phyloP scores from a whole-genome alignment of 768 basidiomycete genomes.

The Rickenella mellea region DNA sequence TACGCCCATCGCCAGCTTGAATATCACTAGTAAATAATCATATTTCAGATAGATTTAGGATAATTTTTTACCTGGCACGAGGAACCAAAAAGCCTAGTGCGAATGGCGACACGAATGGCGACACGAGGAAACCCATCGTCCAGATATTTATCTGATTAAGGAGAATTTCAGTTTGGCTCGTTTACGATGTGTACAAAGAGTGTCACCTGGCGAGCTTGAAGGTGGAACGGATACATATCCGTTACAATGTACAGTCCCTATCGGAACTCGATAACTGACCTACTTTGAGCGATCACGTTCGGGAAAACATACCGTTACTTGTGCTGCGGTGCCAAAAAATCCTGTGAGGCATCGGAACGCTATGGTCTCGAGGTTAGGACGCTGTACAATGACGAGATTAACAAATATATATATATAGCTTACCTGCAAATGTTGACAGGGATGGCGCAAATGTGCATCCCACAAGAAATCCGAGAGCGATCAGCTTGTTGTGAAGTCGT shows the following conservation, averaged over 20 bases:
- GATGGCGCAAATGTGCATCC: constrained; percentile 51
- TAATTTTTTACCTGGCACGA: constrained; percentile 26
- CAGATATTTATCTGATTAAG: constrained; percentile 47
- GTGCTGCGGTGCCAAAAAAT: constrained; percentile 54
- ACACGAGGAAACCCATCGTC: constrained; percentile 67
- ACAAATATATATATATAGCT: too few species aligned
- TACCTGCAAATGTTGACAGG: constrained; percentile 48
- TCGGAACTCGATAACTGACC: not conserved
- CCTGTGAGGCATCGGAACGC: constrained; percentile 52
- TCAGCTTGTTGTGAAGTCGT: too few species aligned
- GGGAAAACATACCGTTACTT: constrained; percentile 34
- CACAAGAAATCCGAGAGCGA: constrained; percentile 47
- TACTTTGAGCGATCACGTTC: not conserved
- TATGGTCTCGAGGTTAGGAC: constrained; percentile 11
- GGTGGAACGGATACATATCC: constrained; percentile 60
- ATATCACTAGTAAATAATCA: not conserved
- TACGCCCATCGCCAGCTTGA: constrained; percentile 56
- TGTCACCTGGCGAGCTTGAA: constrained; percentile 54
- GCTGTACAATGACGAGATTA: not conserved
- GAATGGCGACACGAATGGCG: constrained; percentile 57
- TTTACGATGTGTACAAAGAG: too few species aligned
- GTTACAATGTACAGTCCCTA: constrained; percentile 55
- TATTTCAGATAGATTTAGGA: not conserved
- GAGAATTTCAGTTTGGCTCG: not conserved
- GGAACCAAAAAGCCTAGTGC: constrained; percentile 61